These are phyloP conservation scores for Candida boidinii DNA, from an alignment of 805 yeast genomes.

Conservation along the genomic window DNA sequence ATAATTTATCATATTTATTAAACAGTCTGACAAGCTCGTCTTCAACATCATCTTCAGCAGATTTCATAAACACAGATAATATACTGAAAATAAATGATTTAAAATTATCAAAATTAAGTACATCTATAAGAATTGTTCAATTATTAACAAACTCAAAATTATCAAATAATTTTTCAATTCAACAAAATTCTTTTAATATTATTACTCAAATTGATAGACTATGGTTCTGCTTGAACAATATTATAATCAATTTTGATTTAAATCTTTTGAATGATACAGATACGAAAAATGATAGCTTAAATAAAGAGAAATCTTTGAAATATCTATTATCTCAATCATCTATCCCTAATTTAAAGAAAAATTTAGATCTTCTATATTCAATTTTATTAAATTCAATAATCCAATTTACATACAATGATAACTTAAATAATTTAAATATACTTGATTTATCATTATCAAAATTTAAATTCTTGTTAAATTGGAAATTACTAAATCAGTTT, in stretches of 20 bases:
- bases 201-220: constrained; percentile 18
- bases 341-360: constrained; percentile 6
- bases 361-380: constrained; percentile 21
- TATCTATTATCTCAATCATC: constrained; percentile 13
- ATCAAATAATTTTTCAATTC: constrained; percentile 13
- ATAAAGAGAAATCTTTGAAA: not conserved
- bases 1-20: constrained; percentile 14
- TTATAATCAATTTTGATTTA: constrained; percentile 17
- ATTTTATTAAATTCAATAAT: constrained; percentile 15
- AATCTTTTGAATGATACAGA: too few species aligned
- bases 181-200: constrained; percentile 11
- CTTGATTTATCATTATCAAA: constrained; percentile 12
- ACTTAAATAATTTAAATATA: constrained; percentile 6
- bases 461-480: constrained; percentile 19
- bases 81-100: constrained; percentile 10
- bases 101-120: constrained; percentile 18
- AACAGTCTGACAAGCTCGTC: constrained; percentile 17
- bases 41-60: constrained; percentile 1
- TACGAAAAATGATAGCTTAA: too few species aligned
- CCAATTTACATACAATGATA: constrained; percentile 12
- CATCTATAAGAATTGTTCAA: constrained; percentile 17
- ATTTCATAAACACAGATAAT: constrained; percentile 8
- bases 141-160: constrained; percentile 17
- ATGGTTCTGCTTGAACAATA: constrained; percentile 26
- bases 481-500: constrained; percentile 18